Conservation (phyloP, 805 yeast genomes). For the Pichia paraexigua region DNA sequence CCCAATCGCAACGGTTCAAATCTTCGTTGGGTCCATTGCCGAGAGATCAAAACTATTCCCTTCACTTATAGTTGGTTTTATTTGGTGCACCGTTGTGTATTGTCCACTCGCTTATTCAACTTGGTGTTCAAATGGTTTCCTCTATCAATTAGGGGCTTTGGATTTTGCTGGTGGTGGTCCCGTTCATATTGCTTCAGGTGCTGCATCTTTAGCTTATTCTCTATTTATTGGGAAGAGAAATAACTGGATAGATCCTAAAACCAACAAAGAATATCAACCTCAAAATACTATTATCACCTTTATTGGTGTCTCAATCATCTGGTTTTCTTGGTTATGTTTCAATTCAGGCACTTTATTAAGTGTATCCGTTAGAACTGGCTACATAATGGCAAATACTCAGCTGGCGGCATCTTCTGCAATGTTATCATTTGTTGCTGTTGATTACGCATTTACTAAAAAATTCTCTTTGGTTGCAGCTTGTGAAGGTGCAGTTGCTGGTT, state of each 20-base stretch:
- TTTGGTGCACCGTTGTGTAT: slow-evolving; percentile 38
- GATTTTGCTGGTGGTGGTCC: slow-evolving; percentile 47
- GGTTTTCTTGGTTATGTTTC: slow-evolving; percentile 45
- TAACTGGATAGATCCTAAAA: slow-evolving; percentile 25
- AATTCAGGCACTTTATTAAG: slow-evolving; percentile 38
- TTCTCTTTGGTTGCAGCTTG: slow-evolving; percentile 37
- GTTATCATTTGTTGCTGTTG: slow-evolving; percentile 36
- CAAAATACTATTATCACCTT: slow-evolving; percentile 32
- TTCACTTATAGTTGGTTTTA: slow-evolving; percentile 31
- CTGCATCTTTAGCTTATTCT: slow-evolving; percentile 36
- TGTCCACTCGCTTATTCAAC: slow-evolving; percentile 40
- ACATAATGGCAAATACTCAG: slow-evolving; percentile 42
- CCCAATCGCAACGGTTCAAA: slow-evolving; percentile 43
- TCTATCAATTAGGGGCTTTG: slow-evolving; percentile 34
- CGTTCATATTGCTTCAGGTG: slow-evolving; percentile 39
- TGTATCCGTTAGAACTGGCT: slow-evolving; percentile 36
- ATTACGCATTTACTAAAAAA: slow-evolving; percentile 33
- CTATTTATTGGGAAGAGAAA: slow-evolving; percentile 36
- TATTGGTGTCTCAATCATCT: slow-evolving; percentile 38
- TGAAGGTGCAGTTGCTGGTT: slow-evolving; percentile 39
- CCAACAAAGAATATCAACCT: slow-evolving; percentile 27
- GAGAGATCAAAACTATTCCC: slow-evolving; percentile 38
- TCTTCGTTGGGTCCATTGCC: slow-evolving; percentile 38
- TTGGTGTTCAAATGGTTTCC: slow-evolving; percentile 41
- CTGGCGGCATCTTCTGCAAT: slow-evolving; percentile 44